Conservation (phyloP, 2,329 filamentous ascomycete species). For the Arthroderma uncinatum region DNA sequence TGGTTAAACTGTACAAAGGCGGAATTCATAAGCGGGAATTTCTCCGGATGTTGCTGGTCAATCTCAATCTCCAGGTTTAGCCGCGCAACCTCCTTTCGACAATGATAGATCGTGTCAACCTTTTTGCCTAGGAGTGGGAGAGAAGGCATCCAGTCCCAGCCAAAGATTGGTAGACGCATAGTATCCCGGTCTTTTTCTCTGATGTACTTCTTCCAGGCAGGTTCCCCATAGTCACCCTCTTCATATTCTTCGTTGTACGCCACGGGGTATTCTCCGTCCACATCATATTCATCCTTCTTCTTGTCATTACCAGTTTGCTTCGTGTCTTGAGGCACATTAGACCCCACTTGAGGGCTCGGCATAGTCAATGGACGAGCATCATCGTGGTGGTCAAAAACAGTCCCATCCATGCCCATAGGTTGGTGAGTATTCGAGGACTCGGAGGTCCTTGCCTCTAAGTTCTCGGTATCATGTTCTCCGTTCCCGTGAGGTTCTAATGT, state of each 20-base stretch:
- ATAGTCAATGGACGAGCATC: constrained; percentile 30
- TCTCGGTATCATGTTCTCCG: neutral
- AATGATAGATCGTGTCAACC: constrained; percentile 90
- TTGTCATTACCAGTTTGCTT: neutral
- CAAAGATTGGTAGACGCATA: constrained; percentile 59
- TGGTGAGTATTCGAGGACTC: neutral
- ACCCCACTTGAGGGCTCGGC: constrained; percentile 20
- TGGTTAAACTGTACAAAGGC: constrained; percentile 98
- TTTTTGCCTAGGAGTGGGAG: constrained; percentile 76
- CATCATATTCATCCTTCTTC: constrained; percentile 15
- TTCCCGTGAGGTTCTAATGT: constrained; percentile 9
- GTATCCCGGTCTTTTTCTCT: constrained; percentile 73
- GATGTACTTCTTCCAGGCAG: constrained; percentile 73
- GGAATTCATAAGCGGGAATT: constrained; percentile 85
- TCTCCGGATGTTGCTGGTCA: constrained; percentile 75
- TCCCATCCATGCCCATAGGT: constrained; percentile 5
- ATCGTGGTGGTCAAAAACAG: constrained; percentile 19
- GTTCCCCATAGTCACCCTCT: constrained; percentile 51
- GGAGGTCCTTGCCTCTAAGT: neutral
- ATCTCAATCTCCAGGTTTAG: constrained; percentile 85
- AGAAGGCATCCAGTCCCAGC: constrained; percentile 58
- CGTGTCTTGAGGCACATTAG: neutral
- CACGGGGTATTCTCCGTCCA: constrained; percentile 44
- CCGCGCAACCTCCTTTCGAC: constrained; percentile 71
- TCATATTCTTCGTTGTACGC: constrained; percentile 53